Evolutionary conservation across 2,329 filamentous ascomycete genomes (phyloP).

Genomic region (Fusarium miscanthi): DNA sequence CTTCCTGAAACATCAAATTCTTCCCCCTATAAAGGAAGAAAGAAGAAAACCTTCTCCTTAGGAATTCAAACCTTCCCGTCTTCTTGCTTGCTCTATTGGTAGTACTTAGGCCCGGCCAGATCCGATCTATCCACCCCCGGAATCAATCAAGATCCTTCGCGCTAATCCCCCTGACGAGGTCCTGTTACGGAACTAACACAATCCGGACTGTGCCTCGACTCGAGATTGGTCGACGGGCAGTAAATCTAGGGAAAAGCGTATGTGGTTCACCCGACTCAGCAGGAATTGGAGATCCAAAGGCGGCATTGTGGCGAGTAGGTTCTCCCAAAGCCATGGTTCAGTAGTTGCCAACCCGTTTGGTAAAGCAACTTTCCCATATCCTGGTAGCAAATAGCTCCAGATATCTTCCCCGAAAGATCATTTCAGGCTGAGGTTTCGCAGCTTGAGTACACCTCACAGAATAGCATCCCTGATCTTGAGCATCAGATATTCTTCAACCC

Average conservation of each 20-base stretch:
- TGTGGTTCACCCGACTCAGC: background rate
- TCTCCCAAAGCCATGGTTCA: background rate
- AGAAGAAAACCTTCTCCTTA: background rate
- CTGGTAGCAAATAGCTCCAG: background rate
- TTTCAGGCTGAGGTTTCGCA: background rate
- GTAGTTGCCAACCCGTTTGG: background rate
- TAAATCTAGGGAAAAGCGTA: background rate
- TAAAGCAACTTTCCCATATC: background rate
- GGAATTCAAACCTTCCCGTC: background rate
- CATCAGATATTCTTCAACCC: background rate
- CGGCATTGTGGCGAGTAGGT: background rate
- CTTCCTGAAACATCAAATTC: background rate
- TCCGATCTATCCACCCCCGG: background rate
- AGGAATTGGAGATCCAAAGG: background rate
- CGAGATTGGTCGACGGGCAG: background rate
- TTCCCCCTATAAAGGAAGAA: background rate
- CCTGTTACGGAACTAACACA: background rate
- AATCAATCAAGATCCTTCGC: conserved; percentile 10
- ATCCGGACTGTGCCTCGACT: background rate
- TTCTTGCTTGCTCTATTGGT: background rate
- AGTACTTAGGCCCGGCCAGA: background rate
- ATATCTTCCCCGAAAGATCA: background rate
- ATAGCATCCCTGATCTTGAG: background rate
- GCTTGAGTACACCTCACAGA: background rate
- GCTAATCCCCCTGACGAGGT: background rate